phyloP scores from a whole-genome alignment of 257 asterid species.

The Buddleja alternifolia region DNA sequence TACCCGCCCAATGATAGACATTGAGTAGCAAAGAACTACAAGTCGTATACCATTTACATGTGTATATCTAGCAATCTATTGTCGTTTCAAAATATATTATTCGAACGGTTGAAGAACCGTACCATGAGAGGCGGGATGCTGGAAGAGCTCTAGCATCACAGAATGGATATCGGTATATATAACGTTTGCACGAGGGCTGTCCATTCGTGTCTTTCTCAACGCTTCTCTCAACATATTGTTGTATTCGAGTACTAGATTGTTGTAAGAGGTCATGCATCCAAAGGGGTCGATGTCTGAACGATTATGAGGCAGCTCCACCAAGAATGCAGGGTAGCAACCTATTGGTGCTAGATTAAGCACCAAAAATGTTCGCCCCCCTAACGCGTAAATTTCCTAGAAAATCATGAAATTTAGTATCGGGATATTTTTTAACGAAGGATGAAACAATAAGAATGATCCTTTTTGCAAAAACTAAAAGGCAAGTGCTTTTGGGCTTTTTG shows the following conservation, averaged over 20 bases:
- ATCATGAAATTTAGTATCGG: background rate
- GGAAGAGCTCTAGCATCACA: constrained; percentile 70
- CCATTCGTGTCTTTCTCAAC: constrained; percentile 45
- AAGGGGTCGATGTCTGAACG: constrained; percentile 56
- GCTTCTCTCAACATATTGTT: constrained; percentile 60
- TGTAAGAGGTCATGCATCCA: constrained; percentile 79
- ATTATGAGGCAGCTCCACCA: constrained; percentile 64
- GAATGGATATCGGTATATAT: constrained; percentile 61
- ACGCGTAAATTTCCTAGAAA: constrained; percentile 58
- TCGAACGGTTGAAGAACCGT: background rate
- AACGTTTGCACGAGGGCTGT: constrained; percentile 56
- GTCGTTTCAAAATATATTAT: background rate
- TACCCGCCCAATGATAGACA: no score
- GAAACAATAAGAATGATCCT: no score
- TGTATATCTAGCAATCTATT: background rate
- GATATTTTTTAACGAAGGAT: background rate
- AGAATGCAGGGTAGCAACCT: constrained; percentile 78
- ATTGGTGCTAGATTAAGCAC: constrained; percentile 77
- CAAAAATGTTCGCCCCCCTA: constrained; percentile 72
- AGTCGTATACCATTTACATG: background rate
- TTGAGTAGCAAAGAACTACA: background rate
- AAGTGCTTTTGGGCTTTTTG: no score
- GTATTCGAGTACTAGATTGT: constrained; percentile 66
- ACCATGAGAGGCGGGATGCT: constrained; percentile 73
- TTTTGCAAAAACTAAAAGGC: no score